Conservation (phyloP, 2,329 filamentous ascomycete species). For the Falciphora oryzae region DNA sequence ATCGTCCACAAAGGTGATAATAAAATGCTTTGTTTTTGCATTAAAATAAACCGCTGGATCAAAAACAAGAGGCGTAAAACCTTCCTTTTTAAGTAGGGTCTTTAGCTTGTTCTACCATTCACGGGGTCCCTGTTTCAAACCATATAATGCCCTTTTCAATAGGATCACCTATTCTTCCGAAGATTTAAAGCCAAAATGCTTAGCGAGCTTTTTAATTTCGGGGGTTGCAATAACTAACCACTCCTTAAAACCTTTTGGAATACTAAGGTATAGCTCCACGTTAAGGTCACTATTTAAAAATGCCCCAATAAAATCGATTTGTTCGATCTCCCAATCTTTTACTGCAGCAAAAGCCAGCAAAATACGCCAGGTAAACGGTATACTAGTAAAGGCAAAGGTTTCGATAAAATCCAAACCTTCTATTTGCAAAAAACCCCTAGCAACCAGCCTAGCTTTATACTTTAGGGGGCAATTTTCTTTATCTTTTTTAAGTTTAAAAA, state of each 20-base stretch:
- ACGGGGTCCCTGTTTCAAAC: background rate
- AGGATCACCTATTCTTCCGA: background rate
- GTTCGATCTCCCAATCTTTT: background rate
- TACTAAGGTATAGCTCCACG: background rate
- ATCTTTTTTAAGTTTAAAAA: background rate
- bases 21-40: background rate
- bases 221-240: background rate
- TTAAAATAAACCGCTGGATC: background rate
- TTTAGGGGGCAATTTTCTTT: background rate
- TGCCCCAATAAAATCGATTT: background rate
- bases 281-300: background rate
- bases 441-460: background rate
- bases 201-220: too few species aligned
- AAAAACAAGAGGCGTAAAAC: background rate
- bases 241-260: background rate
- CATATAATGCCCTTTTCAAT: background rate
- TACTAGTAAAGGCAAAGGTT: background rate
- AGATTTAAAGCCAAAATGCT: background rate
- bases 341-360: background rate
- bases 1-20: background rate
- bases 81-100: background rate
- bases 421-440: background rate
- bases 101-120: background rate
- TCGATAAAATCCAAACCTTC: background rate
- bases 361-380: background rate